A percentile compares a stretch with the other conserved stretches of the same genome.
These are phyloP conservation scores for Sarocladium oryzae DNA, from an alignment of 2,329 filamentous ascomycete species.

Conservation along the genomic window DNA sequence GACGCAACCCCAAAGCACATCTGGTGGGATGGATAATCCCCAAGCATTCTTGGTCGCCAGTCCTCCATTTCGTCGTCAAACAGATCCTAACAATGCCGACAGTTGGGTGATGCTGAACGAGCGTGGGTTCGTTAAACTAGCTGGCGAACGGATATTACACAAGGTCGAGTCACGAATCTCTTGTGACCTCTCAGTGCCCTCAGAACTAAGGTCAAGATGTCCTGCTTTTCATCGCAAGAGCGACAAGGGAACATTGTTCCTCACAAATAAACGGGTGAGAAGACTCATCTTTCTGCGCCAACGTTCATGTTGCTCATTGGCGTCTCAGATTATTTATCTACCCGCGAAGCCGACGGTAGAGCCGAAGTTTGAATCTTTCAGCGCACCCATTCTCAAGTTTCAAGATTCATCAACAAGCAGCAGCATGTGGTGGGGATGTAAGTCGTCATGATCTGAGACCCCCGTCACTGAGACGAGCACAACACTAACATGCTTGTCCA, in stretches of 20 bases:
- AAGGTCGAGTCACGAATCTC: slow-evolving; percentile 73
- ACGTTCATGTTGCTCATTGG: slow-evolving; percentile 10
- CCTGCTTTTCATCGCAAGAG: slow-evolving; percentile 64
- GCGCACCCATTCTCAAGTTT: slow-evolving; percentile 78
- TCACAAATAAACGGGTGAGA: slow-evolving; percentile 79
- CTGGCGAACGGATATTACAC: slow-evolving; percentile 75
- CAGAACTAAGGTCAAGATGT: slow-evolving; percentile 53
- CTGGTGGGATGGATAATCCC: slow-evolving; percentile 33
- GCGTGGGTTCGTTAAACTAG: slow-evolving; percentile 73
- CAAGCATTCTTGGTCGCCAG: slow-evolving; percentile 34
- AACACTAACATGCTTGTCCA: background rate
- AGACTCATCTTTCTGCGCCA: slow-evolving; percentile 8
- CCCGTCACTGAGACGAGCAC: background rate
- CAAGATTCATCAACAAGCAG: slow-evolving; percentile 74
- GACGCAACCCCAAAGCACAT: background rate
- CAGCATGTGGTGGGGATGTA: slow-evolving; percentile 85
- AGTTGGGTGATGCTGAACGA: slow-evolving; percentile 90
- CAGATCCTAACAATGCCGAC: slow-evolving; percentile 47
- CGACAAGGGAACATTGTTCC: slow-evolving; percentile 67
- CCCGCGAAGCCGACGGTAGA: slow-evolving; percentile 61
- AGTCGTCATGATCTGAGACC: background rate
- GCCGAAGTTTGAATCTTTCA: slow-evolving; percentile 71
- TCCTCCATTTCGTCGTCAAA: slow-evolving; percentile 25
- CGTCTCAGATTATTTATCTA: slow-evolving; percentile 72
- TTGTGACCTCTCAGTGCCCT: slow-evolving; percentile 66